These are phyloP conservation scores for Dictyostelium brefeldianum DNA, from an alignment of 78 protist genomes.

Conservation along the genomic window DNA sequence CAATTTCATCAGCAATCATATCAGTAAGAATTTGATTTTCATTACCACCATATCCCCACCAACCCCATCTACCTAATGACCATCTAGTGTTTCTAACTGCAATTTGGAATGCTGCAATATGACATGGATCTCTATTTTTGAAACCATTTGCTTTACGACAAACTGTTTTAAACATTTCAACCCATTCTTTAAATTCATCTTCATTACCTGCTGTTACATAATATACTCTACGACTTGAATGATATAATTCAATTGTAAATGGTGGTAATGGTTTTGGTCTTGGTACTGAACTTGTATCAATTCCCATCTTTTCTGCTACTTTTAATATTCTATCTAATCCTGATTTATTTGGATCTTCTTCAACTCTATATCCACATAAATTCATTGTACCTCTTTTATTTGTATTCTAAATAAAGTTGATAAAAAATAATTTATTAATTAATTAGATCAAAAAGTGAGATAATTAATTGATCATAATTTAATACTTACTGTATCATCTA, in stretches of 20 bases:
- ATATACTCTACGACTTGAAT: constrained; percentile 16
- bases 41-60: constrained; percentile 55
- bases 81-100: constrained; percentile 66
- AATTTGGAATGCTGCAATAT: constrained; percentile 35
- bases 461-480: no score
- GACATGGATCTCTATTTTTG: constrained; percentile 45
- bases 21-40: constrained; percentile 56
- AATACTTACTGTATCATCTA: constrained; percentile 22
- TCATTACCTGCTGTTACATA: background rate
- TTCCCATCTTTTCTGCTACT: constrained; percentile 43
- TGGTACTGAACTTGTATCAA: constrained; percentile 36
- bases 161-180: constrained; percentile 10
- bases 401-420: background rate
- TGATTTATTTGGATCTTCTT: constrained; percentile 45
- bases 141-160: constrained; percentile 25
- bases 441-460: no score
- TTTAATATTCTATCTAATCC: constrained; percentile 23
- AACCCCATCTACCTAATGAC: constrained; percentile 58
- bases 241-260: constrained; percentile 57
- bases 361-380: constrained; percentile 63
- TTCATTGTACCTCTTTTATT: constrained; percentile 71
- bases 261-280: constrained; percentile 46
- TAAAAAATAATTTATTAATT: background rate
- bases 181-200: constrained; percentile 65
- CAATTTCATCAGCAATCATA: constrained; percentile 24